Conservation (phyloP, 768 basidiomycete genomes). For the Phaffia tasmanica region DNA sequence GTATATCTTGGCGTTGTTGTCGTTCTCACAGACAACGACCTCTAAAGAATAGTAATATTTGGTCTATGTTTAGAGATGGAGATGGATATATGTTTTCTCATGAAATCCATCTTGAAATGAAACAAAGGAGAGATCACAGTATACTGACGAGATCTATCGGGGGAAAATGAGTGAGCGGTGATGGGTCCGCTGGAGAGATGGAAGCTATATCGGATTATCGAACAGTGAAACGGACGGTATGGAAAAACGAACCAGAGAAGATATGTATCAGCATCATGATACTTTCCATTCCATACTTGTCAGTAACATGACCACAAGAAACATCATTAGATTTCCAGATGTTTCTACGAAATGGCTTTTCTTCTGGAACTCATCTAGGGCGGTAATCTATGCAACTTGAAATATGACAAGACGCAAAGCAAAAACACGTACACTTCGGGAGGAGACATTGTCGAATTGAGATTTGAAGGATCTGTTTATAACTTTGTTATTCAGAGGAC, state of each 20-base stretch:
- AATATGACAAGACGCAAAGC: background rate
- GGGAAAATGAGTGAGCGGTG: conserved; percentile 82
- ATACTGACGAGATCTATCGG: conserved; percentile 68
- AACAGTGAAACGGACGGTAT: background rate
- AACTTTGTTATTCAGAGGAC: conserved; percentile 49
- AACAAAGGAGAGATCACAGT: background rate
- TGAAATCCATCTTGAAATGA: background rate
- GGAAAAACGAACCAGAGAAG: background rate
- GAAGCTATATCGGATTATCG: conserved; percentile 35
- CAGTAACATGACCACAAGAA: too few relatives aligned
- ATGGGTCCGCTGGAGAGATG: conserved; percentile 71
- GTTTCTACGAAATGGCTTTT: too few relatives aligned
- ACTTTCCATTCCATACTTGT: too few relatives aligned
- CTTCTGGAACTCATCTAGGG: too few relatives aligned
- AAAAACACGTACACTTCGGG: conserved; percentile 48
- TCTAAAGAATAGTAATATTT: conserved; percentile 45
- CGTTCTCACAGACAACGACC: conserved; percentile 81
- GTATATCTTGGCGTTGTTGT: conserved; percentile 75
- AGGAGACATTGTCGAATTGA: conserved; percentile 42
- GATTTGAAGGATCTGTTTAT: background rate
- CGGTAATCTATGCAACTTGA: background rate
- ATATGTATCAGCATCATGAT: too few relatives aligned
- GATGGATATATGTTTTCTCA: conserved; percentile 18
- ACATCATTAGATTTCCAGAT: too few relatives aligned
- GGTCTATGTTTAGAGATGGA: background rate